Evolutionary conservation across 306 rosid genomes (phyloP), one percentile per base, ranked within the genome.

Genomic region (Alnus glutinosa): DNA sequence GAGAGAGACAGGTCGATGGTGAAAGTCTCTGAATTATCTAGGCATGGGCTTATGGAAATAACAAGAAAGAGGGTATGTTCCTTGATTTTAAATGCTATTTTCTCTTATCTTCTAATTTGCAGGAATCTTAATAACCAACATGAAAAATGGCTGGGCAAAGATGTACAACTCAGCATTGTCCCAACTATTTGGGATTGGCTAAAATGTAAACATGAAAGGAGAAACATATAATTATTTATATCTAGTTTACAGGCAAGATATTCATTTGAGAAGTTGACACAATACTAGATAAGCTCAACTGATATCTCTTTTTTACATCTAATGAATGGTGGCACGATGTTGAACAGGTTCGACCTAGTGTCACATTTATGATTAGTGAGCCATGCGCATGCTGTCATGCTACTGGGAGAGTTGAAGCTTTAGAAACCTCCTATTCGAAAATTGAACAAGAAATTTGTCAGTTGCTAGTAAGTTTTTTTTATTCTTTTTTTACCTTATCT

Each of bases 1-100:
- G 96, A 89, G 87, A 86, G 89, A 87, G 99, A 95, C 89, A 91
- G 90, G 83, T 93, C 98, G 47, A 81, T 83, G 90, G 96, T 93
- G 81, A 95, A 88, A 77, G 97, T 95, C 87, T 93, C 97, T 54
- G 98, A 95, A 82, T 81, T 95, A 85, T 95, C 99, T 58, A 89
- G 90, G 79, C 90, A 95, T 68, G 99, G 99, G 82, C 98, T 95
- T 58, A 95, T 90, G 98, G 99, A 93, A 91, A 95, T 95, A 83
- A 95, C 98, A 74, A 87, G 98, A 85, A 93, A 90, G 92, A 82
- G 99, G 93, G 99, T 95, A 92, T 28, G 86, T 75, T 86, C 49
- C 81, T 79, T 74, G 42, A 71, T 36, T 73, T 69, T 74, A 52
- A 67, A 42, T 69, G 28, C 72, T 42, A 62, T 74, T 44, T 79